Evolutionary conservation across 257 asterid genomes (phyloP).

Genomic region (Forsythia suspensa): DNA sequence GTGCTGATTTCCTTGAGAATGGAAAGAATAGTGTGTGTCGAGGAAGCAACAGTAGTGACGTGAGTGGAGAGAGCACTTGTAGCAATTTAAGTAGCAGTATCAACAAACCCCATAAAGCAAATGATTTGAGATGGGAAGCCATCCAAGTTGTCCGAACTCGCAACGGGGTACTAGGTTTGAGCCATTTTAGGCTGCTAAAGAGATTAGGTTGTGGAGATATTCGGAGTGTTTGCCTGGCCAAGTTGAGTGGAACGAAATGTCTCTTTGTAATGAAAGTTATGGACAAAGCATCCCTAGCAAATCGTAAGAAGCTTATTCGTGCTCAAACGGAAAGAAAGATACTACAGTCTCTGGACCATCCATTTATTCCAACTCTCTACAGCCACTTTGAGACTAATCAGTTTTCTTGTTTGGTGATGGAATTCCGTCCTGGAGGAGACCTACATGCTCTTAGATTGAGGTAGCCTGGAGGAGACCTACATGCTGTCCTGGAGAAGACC

Average conservation of each 20-base stretch:
- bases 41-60: slow-evolving; percentile 37
- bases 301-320: too few species aligned
- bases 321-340: too few species aligned
- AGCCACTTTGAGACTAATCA: slow-evolving; percentile 41
- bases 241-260: too few species aligned
- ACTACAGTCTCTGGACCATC: slow-evolving; percentile 36
- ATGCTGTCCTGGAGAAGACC: slow-evolving; percentile 43
- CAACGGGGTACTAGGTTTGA: slow-evolving; percentile 42
- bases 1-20: slow-evolving; percentile 26
- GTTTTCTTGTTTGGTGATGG: slow-evolving; percentile 50
- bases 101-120: background rate
- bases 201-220: background rate
- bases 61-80: slow-evolving; percentile 39
- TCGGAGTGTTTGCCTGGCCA: too few species aligned
- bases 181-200: slow-evolving; percentile 13
- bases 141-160: slow-evolving; percentile 36
- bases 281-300: too few species aligned
- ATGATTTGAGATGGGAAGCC: slow-evolving; percentile 47
- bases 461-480: slow-evolving; percentile 41
- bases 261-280: too few species aligned
- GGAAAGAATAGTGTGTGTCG: slow-evolving; percentile 34
- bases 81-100: slow-evolving; percentile 36
- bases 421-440: slow-evolving; percentile 40
- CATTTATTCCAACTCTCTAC: slow-evolving; percentile 51
- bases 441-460: slow-evolving; percentile 47